Conservation (phyloP, 495 filamentous ascomycete species). For the Xylaria cubensis region DNA sequence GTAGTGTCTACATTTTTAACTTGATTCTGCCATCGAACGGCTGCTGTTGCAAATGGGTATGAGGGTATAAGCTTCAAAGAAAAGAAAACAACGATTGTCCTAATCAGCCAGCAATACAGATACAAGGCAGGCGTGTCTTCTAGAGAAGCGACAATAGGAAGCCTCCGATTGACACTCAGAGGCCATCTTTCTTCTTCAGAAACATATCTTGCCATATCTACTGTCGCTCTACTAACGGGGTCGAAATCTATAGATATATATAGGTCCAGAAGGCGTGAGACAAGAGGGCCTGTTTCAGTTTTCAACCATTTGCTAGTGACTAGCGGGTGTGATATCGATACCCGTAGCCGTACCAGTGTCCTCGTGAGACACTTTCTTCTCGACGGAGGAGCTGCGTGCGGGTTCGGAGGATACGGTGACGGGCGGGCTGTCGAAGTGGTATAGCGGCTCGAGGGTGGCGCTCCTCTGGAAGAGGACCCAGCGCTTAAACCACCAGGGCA, state of each 20-base stretch:
- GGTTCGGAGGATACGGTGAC: background rate
- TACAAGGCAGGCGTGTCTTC: background rate
- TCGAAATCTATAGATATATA: background rate
- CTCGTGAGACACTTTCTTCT: conserved; percentile 5
- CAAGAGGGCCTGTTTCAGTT: background rate
- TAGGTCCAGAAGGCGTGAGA: background rate
- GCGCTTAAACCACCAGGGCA: conserved; percentile 62
- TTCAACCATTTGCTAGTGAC: background rate
- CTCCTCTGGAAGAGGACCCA: conserved; percentile 55
- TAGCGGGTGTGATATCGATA: background rate
- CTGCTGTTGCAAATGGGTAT: conserved; percentile 16
- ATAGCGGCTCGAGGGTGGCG: conserved; percentile 50
- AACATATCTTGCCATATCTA: background rate
- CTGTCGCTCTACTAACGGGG: background rate
- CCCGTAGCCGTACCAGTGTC: conserved; percentile 6
- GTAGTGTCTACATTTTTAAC: background rate
- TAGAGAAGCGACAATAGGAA: background rate
- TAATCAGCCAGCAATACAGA: background rate
- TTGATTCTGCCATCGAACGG: background rate
- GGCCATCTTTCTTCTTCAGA: background rate
- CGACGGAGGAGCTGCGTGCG: conserved; percentile 7
- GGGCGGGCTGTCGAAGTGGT: conserved; percentile 41
- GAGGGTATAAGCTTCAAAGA: conserved; percentile 6
- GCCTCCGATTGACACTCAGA: background rate
- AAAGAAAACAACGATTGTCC: background rate